Evolutionary conservation across 2,329 filamentous ascomycete species (phyloP).

Genomic region (Paracamarosporium sp.): DNA sequence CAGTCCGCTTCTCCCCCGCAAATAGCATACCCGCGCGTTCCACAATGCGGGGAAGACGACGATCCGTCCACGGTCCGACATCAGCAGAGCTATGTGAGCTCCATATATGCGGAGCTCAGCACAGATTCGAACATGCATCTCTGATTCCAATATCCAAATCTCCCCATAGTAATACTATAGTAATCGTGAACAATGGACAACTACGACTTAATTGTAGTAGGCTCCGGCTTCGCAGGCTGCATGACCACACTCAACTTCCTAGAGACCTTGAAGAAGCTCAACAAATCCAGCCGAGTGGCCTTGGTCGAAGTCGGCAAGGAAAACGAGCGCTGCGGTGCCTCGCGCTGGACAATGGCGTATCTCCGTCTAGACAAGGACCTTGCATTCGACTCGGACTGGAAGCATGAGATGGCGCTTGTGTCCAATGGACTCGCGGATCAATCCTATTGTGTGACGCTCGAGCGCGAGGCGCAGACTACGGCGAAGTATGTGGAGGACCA

Average conservation of each 20-base stretch:
- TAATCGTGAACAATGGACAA: not conserved
- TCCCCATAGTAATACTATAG: not conserved
- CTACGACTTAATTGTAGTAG: constrained; percentile 51
- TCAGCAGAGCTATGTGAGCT: too few relatives aligned
- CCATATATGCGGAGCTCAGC: not conserved
- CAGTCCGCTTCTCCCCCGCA: not conserved
- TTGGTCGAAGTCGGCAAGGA: constrained; percentile 49
- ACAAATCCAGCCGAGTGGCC: constrained; percentile 47
- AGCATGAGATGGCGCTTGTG: constrained; percentile 44
- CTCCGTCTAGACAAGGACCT: constrained; percentile 49
- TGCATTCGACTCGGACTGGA: constrained; percentile 44
- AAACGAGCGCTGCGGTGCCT: constrained; percentile 50
- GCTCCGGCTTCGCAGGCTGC: constrained; percentile 50
- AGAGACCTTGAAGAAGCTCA: constrained; percentile 45
- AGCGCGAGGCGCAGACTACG: constrained; percentile 44
- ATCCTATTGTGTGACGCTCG: constrained; percentile 50
- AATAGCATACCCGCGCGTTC: not conserved
- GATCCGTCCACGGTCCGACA: not conserved
- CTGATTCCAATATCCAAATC: not conserved
- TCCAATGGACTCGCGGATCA: constrained; percentile 49
- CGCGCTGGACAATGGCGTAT: constrained; percentile 52
- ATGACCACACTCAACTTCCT: constrained; percentile 51
- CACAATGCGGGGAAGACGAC: not conserved
- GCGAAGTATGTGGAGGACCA: constrained; percentile 47
- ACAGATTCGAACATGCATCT: not conserved